Percentiles rank a stretch among this genome's conserved stretches.
Evolutionary conservation across 2,329 filamentous ascomycete species (phyloP).

Genomic region (Diaporthe ilicicola): DNA sequence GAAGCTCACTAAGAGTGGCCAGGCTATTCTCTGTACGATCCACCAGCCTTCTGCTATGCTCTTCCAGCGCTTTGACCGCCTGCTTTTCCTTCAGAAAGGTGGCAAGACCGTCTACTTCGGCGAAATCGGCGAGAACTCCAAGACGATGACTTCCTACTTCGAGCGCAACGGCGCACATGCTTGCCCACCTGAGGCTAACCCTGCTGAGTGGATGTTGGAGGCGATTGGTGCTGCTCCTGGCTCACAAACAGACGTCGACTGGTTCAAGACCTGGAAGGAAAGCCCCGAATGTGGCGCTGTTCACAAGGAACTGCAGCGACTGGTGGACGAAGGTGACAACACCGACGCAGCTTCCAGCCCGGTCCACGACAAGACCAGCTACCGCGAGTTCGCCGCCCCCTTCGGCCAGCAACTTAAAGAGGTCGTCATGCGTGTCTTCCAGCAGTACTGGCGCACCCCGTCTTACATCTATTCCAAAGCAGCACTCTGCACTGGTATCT

Average conservation of each 20-base stretch:
- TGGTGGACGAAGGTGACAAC: constrained; percentile 52
- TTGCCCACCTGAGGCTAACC: constrained; percentile 76
- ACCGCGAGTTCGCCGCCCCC: constrained; percentile 75
- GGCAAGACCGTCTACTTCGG: constrained; percentile 82
- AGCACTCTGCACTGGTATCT: constrained; percentile 59
- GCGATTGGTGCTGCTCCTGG: constrained; percentile 71
- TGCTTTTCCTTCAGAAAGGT: constrained; percentile 77
- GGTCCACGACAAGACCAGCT: constrained; percentile 48
- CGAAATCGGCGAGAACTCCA: constrained; percentile 76
- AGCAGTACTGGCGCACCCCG: constrained; percentile 78
- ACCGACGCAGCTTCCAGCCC: constrained; percentile 34
- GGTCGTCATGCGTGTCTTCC: constrained; percentile 70
- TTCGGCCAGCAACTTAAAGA: constrained; percentile 68
- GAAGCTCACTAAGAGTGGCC: constrained; percentile 85
- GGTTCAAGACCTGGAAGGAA: constrained; percentile 69
- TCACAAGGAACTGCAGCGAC: constrained; percentile 63
- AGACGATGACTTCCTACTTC: constrained; percentile 77
- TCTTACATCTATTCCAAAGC: constrained; percentile 77
- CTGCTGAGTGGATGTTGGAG: constrained; percentile 82
- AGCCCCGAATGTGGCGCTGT: constrained; percentile 65
- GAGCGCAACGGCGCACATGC: constrained; percentile 72
- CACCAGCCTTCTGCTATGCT: constrained; percentile 92
- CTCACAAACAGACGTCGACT: constrained; percentile 69
- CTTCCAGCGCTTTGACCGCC: constrained; percentile 85
- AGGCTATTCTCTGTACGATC: constrained; percentile 93